Evolutionary conservation across 169 alveolate genomes (phyloP).

Genomic region (Eimeria zaria): DNA sequence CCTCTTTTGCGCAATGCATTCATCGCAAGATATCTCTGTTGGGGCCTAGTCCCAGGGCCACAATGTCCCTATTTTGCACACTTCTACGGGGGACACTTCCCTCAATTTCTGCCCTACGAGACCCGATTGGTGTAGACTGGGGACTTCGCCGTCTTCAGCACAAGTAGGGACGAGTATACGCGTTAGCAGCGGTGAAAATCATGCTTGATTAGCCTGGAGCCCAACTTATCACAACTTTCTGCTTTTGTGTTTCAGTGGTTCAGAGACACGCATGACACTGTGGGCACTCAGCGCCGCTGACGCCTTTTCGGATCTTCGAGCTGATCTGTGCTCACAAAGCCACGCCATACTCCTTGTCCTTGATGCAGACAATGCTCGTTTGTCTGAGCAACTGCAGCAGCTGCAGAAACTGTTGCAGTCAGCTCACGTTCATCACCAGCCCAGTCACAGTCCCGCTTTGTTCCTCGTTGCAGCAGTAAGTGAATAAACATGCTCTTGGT

Average conservation of each 20-base stretch:
- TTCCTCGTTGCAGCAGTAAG: slow-evolving; percentile 66
- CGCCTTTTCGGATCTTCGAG: slow-evolving; percentile 56
- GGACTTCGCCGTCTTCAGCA: slow-evolving; percentile 69
- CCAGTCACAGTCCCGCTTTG: slow-evolving; percentile 18
- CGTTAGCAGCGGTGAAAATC: background rate
- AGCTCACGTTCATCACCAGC: background rate
- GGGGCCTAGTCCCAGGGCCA: slow-evolving; percentile 21
- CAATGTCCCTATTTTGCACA: slow-evolving; percentile 44
- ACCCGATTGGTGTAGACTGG: slow-evolving; percentile 71
- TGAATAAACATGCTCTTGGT: background rate
- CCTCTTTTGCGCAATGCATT: background rate
- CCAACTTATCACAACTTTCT: background rate
- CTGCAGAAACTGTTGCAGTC: slow-evolving; percentile 48
- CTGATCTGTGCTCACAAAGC: slow-evolving; percentile 51
- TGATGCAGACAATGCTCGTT: slow-evolving; percentile 8
- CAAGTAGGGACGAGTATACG: background rate
- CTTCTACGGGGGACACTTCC: slow-evolving; percentile 22
- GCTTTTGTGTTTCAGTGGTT: slow-evolving; percentile 14
- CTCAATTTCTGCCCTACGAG: background rate
- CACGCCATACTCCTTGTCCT: slow-evolving; percentile 59
- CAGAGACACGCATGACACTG: slow-evolving; percentile 65
- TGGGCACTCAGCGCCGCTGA: slow-evolving; percentile 76
- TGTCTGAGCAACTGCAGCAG: slow-evolving; percentile 51
- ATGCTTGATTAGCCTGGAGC: background rate
- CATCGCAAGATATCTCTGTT: slow-evolving; percentile 58